These are phyloP conservation scores for Scleroderma bovista DNA, from an alignment of 768 basidiomycete species.

Conservation along the genomic window DNA sequence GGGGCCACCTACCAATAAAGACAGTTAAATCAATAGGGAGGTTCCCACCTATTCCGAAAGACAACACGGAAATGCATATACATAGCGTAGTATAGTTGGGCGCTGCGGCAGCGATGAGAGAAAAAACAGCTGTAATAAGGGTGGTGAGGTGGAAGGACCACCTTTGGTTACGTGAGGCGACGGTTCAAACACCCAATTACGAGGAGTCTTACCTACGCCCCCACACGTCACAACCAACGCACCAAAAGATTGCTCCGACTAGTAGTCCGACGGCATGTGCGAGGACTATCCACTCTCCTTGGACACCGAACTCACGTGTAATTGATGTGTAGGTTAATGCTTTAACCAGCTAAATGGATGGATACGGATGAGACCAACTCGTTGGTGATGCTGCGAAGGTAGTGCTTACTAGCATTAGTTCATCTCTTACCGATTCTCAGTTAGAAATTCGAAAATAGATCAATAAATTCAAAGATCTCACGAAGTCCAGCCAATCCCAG, in stretches of 20 bases:
- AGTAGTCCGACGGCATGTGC: slow-evolving; percentile 70
- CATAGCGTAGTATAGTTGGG: slow-evolving; percentile 47
- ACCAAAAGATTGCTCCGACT: slow-evolving; percentile 66
- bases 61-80: slow-evolving; percentile 50
- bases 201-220: slow-evolving; percentile 46
- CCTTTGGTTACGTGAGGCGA: slow-evolving; percentile 28
- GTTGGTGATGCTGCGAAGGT: neutral
- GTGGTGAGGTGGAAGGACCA: slow-evolving; percentile 69
- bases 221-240: slow-evolving; percentile 64
- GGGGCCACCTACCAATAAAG: slow-evolving; percentile 50
- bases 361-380: neutral
- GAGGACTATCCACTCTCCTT: slow-evolving; percentile 59
- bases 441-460: neutral
- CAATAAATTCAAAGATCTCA: slow-evolving; percentile 29
- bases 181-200: neutral
- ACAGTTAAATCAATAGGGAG: slow-evolving; percentile 72
- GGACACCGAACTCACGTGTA: slow-evolving; percentile 57
- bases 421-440: slow-evolving; percentile 41
- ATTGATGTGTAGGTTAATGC: slow-evolving; percentile 61
- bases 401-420: slow-evolving; percentile 61
- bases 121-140: slow-evolving; percentile 62
- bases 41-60: slow-evolving; percentile 67
- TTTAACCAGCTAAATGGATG: slow-evolving; percentile 44
- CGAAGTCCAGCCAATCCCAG: slow-evolving; percentile 76
- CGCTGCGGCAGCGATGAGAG: slow-evolving; percentile 55